Evolutionary conservation across 139 green algal genomes (phyloP).

Genomic region (Spirogloea muscicola): DNA sequence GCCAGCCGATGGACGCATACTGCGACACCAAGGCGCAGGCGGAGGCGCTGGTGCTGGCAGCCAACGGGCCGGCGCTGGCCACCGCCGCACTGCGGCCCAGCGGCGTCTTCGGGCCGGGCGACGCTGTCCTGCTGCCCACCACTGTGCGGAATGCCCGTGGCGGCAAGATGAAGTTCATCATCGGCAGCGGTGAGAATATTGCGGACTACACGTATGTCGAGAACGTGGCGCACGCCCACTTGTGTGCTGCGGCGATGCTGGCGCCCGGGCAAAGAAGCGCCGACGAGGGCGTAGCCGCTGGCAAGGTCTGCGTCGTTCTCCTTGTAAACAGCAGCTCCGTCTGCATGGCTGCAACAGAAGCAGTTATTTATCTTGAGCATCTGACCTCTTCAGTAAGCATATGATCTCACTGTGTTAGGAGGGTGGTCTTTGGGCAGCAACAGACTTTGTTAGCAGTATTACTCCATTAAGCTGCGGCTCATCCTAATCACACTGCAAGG

Average conservation of each 20-base stretch:
- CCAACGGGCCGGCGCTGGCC: conserved; percentile 17
- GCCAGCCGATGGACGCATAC: conserved; percentile 41
- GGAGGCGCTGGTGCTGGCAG: conserved; percentile 29
- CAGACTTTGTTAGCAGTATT: too few relatives aligned
- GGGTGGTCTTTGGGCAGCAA: too few relatives aligned
- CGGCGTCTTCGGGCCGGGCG: conserved; percentile 40
- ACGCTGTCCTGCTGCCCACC: conserved; percentile 22
- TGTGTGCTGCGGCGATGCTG: conserved; percentile 30
- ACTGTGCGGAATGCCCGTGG: not conserved
- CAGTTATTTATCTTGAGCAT: too few relatives aligned
- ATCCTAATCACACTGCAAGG: too few relatives aligned
- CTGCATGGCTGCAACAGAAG: too few relatives aligned
- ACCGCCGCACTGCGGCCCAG: conserved; percentile 31
- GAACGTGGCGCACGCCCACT: conserved; percentile 42
- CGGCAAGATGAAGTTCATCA: conserved; percentile 46
- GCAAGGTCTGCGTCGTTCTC: too few relatives aligned
- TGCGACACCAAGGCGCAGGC: conserved; percentile 37
- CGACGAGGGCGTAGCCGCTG: too few relatives aligned
- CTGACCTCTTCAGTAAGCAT: too few relatives aligned
- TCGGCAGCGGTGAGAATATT: conserved; percentile 35
- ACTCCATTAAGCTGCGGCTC: too few relatives aligned
- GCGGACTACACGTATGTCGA: conserved; percentile 42
- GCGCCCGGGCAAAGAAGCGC: conserved; percentile 2
- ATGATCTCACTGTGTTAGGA: too few relatives aligned
- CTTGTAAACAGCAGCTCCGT: too few relatives aligned